phyloP scores from a whole-genome alignment of 495 filamentous ascomycete genomes.

The Margaritispora aquatica region DNA sequence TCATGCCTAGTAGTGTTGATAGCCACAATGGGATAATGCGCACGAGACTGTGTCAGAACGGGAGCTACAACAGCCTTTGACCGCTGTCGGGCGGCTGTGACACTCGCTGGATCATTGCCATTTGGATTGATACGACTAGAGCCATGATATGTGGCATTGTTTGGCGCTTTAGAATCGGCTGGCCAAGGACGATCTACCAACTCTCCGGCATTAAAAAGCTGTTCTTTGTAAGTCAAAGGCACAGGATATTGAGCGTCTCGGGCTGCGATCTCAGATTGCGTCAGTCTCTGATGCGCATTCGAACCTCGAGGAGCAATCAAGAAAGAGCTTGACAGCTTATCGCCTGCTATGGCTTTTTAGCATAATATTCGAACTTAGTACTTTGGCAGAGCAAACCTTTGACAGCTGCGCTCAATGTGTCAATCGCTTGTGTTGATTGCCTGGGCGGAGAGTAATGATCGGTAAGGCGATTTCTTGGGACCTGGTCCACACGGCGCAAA shows the following conservation, averaged over 20 bases:
- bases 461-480: neutral
- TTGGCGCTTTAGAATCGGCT: no score
- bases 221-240: neutral
- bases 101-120: neutral
- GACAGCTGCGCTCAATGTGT: neutral
- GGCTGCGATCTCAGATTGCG: neutral
- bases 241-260: neutral
- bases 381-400: neutral
- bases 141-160: no score
- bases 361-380: no score
- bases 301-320: neutral
- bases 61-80: neutral
- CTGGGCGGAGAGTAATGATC: neutral
- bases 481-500: neutral
- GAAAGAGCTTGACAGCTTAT: neutral
- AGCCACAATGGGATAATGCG: no score
- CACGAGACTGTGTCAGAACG: no score
- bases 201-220: neutral
- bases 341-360: no score
- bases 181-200: no score
- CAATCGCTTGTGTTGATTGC: neutral
- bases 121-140: no score
- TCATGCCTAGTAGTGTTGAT: no score
- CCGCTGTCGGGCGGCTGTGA: neutral
- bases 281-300: neutral